Evolutionary conservation across 768 basidiomycete species (phyloP).

Genomic region (Calocera viscosa): DNA sequence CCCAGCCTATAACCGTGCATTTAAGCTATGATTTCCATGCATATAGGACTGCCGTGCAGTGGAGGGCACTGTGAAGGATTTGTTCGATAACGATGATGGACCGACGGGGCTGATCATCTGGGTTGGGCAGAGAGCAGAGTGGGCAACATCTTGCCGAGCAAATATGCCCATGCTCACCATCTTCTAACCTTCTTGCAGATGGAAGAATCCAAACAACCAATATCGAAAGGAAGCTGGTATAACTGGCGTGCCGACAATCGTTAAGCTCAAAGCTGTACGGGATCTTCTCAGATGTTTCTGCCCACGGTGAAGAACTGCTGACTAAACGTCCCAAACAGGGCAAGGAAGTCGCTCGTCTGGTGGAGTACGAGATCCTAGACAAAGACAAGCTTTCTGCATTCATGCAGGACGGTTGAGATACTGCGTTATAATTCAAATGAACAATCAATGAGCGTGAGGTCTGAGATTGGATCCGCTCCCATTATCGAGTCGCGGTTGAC

Average conservation of each 20-base stretch:
- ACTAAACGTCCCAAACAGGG: background rate
- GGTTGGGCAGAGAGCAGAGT: conserved; percentile 56
- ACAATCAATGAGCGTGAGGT: background rate
- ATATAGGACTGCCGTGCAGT: conserved; percentile 53
- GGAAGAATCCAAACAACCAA: conserved; percentile 47
- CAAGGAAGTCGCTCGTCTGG: conserved; percentile 18
- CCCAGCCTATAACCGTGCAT: no score
- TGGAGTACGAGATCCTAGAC: conserved; percentile 17
- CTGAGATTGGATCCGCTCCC: conserved; percentile 20
- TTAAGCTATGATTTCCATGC: no score
- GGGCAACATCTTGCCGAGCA: conserved; percentile 23
- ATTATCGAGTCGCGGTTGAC: conserved; percentile 24
- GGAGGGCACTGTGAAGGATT: conserved; percentile 40
- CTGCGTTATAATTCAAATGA: background rate
- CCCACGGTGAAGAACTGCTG: background rate
- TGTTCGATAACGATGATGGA: conserved; percentile 35
- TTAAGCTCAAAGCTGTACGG: conserved; percentile 47
- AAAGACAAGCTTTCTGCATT: background rate
- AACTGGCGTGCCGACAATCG: conserved; percentile 50
- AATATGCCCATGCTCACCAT: background rate
- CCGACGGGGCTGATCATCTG: conserved; percentile 52
- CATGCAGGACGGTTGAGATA: background rate
- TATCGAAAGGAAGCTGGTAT: conserved; percentile 58
- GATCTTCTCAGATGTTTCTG: conserved; percentile 10
- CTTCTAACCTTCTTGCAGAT: conserved; percentile 34